These are phyloP conservation scores for Tetrapisispora phaffii DNA, from an alignment of 805 yeast genomes.

Conservation along the genomic window DNA sequence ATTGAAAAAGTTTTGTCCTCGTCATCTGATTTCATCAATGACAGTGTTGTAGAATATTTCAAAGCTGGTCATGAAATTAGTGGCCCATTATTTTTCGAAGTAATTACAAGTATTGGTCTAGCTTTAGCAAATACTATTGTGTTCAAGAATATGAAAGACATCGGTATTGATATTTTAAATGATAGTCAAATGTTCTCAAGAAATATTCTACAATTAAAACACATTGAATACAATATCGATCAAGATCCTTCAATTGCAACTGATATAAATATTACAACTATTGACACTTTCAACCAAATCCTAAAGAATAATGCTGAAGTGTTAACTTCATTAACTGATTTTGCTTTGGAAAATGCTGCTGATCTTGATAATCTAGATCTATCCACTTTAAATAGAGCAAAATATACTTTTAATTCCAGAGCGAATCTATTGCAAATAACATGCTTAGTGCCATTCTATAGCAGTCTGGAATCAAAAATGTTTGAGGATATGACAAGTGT, in stretches of 20 bases:
- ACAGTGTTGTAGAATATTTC: constrained; percentile 23
- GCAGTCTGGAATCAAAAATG: constrained; percentile 38
- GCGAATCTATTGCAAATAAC: constrained; percentile 32
- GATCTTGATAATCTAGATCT: constrained; percentile 13
- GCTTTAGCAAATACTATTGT: constrained; percentile 8
- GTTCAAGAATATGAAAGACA: not conserved
- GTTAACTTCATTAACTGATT: constrained; percentile 21
- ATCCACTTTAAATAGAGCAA: constrained; percentile 15
- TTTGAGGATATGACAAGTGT: constrained; percentile 36
- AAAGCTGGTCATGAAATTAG: constrained; percentile 24
- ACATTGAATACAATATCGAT: not conserved
- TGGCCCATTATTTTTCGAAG: constrained; percentile 15
- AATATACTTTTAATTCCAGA: constrained; percentile 14
- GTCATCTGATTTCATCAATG: constrained; percentile 17
- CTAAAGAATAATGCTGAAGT: constrained; percentile 30
- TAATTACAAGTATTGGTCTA: constrained; percentile 19
- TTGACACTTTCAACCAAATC: constrained; percentile 7
- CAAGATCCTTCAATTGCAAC: not conserved
- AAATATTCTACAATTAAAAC: not conserved
- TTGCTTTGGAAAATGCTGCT: constrained; percentile 16
- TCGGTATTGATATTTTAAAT: too few species aligned
- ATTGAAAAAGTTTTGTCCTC: constrained; percentile 12
- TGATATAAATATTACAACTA: constrained; percentile 14
- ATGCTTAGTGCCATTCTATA: constrained; percentile 29
- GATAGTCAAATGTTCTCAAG: not conserved